These are phyloP conservation scores for Lipomyces oligophaga DNA, from an alignment of 805 yeast species.

Conservation along the genomic window DNA sequence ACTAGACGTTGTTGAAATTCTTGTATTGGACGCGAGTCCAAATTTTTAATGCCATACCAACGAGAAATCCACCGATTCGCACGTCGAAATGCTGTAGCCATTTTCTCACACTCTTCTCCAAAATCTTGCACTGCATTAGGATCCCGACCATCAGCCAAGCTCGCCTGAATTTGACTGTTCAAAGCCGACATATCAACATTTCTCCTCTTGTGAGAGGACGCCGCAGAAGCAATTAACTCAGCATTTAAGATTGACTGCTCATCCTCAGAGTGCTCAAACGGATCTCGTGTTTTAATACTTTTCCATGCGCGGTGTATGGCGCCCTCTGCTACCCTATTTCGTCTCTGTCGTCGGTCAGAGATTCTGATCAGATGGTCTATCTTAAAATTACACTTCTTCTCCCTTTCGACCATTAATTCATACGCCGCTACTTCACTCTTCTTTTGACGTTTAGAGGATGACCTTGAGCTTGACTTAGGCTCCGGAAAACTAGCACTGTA, in stretches of 20 bases:
- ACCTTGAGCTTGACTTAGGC: conserved; percentile 5
- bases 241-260: conserved; percentile 30
- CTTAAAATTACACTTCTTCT: conserved; percentile 26
- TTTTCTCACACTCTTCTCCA: conserved; percentile 33
- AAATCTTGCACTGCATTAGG: conserved; percentile 28
- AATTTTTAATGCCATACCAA: conserved; percentile 22
- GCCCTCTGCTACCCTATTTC: conserved; percentile 30
- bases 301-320: conserved; percentile 34
- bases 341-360: conserved; percentile 29
- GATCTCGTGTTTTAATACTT: conserved; percentile 35
- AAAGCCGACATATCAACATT: conserved; percentile 17
- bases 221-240: conserved; percentile 29
- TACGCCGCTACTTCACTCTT: conserved; percentile 22
- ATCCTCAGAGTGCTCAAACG: conserved; percentile 38
- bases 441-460: too few relatives aligned
- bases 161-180: conserved; percentile 19
- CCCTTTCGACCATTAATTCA: conserved; percentile 13
- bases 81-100: conserved; percentile 30
- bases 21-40: too few relatives aligned
- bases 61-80: conserved; percentile 33
- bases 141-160: conserved; percentile 17
- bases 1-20: too few relatives aligned
- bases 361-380: conserved; percentile 29
- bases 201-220: conserved; percentile 26
- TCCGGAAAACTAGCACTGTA: conserved; percentile 6